These are phyloP conservation scores for Penicillium sp. DNA, from an alignment of 2,329 filamentous ascomycete genomes.

Conservation along the genomic window DNA sequence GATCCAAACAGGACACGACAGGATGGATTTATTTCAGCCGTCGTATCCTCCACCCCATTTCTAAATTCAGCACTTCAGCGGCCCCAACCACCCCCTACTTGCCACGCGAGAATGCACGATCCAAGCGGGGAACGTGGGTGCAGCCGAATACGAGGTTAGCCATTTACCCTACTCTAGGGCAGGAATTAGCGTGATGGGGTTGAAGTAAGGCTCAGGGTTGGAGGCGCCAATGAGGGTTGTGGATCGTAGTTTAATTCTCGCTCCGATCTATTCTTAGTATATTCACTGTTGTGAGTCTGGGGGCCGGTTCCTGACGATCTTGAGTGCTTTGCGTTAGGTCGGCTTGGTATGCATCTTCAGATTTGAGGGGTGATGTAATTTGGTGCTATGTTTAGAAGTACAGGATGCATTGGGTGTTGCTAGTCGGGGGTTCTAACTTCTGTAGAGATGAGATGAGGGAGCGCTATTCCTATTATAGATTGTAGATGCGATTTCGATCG, in stretches of 20 bases:
- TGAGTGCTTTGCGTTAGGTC: background rate
- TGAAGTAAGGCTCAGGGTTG: background rate
- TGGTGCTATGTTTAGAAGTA: conserved; percentile 4
- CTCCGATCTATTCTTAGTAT: conserved; percentile 1
- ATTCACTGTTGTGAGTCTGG: background rate
- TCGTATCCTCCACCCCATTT: background rate
- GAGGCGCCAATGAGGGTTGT: conserved; percentile 1
- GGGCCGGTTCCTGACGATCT: conserved; percentile 2
- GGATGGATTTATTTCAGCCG: background rate
- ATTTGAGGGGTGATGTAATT: background rate
- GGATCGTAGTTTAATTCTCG: conserved; percentile 5
- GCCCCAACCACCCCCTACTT: background rate
- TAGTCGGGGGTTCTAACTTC: too few species aligned
- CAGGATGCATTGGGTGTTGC: too few species aligned
- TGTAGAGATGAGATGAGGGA: too few species aligned
- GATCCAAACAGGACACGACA: background rate
- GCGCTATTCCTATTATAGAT: background rate
- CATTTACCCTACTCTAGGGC: background rate
- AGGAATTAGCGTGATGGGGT: conserved; percentile 1
- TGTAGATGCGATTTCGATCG: background rate
- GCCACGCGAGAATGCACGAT: conserved; percentile 2
- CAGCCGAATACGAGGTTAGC: conserved; percentile 16
- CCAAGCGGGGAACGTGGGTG: conserved; percentile 8
- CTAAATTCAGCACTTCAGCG: background rate
- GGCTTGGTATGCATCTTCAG: background rate